These are phyloP conservation scores for Rhodofomes roseus DNA, from an alignment of 1,284 basidiomycete genomes.

Conservation along the genomic window DNA sequence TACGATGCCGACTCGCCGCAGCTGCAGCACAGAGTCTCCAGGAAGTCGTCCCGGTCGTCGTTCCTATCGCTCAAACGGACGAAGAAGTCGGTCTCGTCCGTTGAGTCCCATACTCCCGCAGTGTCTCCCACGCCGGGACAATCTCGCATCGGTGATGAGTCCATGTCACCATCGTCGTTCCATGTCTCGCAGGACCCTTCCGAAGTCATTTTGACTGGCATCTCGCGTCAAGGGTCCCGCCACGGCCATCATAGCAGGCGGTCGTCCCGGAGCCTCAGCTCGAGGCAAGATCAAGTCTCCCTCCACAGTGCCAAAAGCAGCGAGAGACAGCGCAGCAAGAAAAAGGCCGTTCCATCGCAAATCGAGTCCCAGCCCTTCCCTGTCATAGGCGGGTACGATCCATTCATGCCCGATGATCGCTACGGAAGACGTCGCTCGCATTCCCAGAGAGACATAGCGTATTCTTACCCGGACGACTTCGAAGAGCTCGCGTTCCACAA, in stretches of 20 bases:
- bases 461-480: constrained; percentile 42
- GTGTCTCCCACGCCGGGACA: constrained; percentile 11
- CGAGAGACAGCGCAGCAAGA: constrained; percentile 10
- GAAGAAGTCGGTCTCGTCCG: constrained; percentile 37
- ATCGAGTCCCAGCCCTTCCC: constrained; percentile 21
- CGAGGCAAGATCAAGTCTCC: constrained; percentile 17
- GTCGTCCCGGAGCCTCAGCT: constrained; percentile 20
- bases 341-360: constrained; percentile 7
- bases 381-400: constrained; percentile 12
- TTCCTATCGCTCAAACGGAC: constrained; percentile 47
- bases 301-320: constrained; percentile 14
- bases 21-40: constrained; percentile 39
- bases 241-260: constrained; percentile 15
- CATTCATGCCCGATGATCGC: constrained; percentile 13
- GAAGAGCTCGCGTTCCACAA: constrained; percentile 29
- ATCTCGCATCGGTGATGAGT: constrained; percentile 21
- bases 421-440: constrained; percentile 30
- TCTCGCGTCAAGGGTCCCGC: constrained; percentile 20
- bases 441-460: constrained; percentile 42
- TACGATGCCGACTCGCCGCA: constrained; percentile 14
- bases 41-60: constrained; percentile 51
- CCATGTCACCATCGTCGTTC: constrained; percentile 30
- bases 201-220: constrained; percentile 10
- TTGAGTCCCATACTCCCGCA: constrained; percentile 24
- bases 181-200: constrained; percentile 21